A percentile compares a stretch with the other conserved stretches of the same genome.
Evolutionary conservation across 1,284 basidiomycete species (phyloP).

Genomic region (Cutaneotrichosporon dermatis): DNA sequence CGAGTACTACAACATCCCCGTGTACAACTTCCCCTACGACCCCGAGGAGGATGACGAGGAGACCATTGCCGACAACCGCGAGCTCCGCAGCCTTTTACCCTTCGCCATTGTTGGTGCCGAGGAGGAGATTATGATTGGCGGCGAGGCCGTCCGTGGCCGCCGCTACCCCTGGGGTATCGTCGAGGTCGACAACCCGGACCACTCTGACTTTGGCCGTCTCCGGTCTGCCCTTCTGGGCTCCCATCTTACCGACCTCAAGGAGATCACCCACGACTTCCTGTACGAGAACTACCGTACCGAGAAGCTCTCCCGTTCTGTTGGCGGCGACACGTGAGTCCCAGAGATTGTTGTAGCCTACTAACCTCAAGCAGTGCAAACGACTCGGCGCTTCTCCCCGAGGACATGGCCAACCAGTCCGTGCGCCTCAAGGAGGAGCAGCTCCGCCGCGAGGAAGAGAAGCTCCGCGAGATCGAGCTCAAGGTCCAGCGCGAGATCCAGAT

Average conservation of each 20-base stretch:
- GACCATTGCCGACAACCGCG: slow-evolving; percentile 95
- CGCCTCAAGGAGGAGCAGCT: slow-evolving; percentile 98
- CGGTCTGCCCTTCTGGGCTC: slow-evolving; percentile 89
- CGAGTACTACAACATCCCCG: slow-evolving; percentile 95
- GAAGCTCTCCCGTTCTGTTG: slow-evolving; percentile 89
- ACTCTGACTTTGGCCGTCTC: slow-evolving; percentile 93
- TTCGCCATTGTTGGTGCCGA: slow-evolving; percentile 98
- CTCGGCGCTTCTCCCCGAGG: slow-evolving; percentile 82
- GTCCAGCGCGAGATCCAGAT: slow-evolving; percentile 98
- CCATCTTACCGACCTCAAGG: slow-evolving; percentile 86
- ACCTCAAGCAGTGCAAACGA: slow-evolving; percentile 54
- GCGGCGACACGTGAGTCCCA: slow-evolving; percentile 64
- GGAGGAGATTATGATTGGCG: slow-evolving; percentile 90
- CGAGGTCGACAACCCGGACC: slow-evolving; percentile 97
- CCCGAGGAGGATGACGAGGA: slow-evolving; percentile 99
- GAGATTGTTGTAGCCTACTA: slow-evolving; percentile 5
- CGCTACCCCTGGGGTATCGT: slow-evolving; percentile 97
- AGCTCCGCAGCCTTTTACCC: slow-evolving; percentile 82
- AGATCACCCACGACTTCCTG: slow-evolving; percentile 84
- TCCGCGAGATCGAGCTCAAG: slow-evolving; percentile 96
- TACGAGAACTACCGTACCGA: slow-evolving; percentile 79
- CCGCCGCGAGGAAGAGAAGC: slow-evolving; percentile 93
- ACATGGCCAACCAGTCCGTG: slow-evolving; percentile 92
- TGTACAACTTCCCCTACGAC: slow-evolving; percentile 99
- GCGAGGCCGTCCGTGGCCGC: slow-evolving; percentile 83